Conservation (phyloP, 257 asterid genomes). For the Solanum neorickii region DNA sequence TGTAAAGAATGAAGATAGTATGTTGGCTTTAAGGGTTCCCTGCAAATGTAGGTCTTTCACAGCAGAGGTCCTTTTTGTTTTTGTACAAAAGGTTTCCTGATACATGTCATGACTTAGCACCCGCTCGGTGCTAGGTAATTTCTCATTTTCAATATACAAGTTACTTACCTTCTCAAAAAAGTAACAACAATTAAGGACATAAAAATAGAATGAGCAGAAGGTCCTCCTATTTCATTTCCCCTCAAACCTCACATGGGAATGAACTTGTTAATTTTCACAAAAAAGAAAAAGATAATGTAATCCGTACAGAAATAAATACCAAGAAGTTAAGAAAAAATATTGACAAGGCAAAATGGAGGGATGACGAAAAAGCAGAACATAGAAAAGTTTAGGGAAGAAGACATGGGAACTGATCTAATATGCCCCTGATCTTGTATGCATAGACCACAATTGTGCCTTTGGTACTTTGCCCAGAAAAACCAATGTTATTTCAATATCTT, state of each 20-base stretch:
- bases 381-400: background rate
- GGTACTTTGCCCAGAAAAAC: background rate
- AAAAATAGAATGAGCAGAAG: background rate
- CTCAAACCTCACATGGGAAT: background rate
- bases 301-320: background rate
- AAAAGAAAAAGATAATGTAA: background rate
- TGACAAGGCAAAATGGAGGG: background rate
- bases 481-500: background rate
- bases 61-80: background rate
- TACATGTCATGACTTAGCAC: background rate
- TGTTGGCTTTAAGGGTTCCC: background rate
- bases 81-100: background rate
- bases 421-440: background rate
- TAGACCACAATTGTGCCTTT: background rate
- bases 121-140: background rate
- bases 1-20: background rate
- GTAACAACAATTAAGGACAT: background rate
- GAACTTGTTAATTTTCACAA: background rate
- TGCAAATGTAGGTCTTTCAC: background rate
- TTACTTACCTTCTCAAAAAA: background rate
- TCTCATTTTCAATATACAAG: background rate
- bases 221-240: background rate
- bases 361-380: background rate
- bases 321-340: background rate
- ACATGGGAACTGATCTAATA: background rate